phyloP scores from a whole-genome alignment of 1,284 basidiomycete genomes.

The Tilletiopsis washingtonensis region DNA sequence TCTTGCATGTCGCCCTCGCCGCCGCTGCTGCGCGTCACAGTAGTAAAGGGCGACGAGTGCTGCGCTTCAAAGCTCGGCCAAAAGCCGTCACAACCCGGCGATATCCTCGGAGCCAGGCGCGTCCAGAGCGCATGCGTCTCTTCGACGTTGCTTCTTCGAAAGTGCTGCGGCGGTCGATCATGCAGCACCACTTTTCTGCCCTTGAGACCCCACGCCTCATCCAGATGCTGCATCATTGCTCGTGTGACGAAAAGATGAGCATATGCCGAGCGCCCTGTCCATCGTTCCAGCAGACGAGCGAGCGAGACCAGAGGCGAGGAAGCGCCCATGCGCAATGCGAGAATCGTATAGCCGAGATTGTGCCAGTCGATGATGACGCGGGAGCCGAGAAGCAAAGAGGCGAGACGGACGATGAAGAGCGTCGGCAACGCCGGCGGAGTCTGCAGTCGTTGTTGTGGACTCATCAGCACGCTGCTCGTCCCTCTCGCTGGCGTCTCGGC shows the following conservation, averaged over 20 bases:
- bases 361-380: slow-evolving; percentile 98
- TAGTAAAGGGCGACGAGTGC: slow-evolving; percentile 23
- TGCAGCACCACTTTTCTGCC: slow-evolving; percentile 54
- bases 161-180: slow-evolving; percentile 22
- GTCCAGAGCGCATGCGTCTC: slow-evolving; percentile 20
- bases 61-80: slow-evolving; percentile 8
- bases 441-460: too few species aligned
- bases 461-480: too few species aligned
- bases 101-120: slow-evolving; percentile 9
- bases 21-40: too few species aligned
- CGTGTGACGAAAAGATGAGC: slow-evolving; percentile 89
- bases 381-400: slow-evolving; percentile 60
- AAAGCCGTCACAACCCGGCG: slow-evolving; percentile 13
- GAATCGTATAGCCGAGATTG: slow-evolving; percentile 88
- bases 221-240: slow-evolving; percentile 70
- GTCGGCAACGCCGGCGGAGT: slow-evolving; percentile 96
- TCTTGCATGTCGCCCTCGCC: too few species aligned
- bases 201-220: slow-evolving; percentile 60
- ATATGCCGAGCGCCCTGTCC: slow-evolving; percentile 55
- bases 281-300: slow-evolving; percentile 29
- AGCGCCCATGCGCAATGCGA: slow-evolving; percentile 69
- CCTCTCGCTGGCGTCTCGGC: too few species aligned
- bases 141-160: slow-evolving; percentile 4
- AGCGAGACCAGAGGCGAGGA: slow-evolving; percentile 64
- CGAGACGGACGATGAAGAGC: slow-evolving; percentile 72